Conservation (phyloP, 1,284 basidiomycete species). For the Inonotus obliquus region DNA sequence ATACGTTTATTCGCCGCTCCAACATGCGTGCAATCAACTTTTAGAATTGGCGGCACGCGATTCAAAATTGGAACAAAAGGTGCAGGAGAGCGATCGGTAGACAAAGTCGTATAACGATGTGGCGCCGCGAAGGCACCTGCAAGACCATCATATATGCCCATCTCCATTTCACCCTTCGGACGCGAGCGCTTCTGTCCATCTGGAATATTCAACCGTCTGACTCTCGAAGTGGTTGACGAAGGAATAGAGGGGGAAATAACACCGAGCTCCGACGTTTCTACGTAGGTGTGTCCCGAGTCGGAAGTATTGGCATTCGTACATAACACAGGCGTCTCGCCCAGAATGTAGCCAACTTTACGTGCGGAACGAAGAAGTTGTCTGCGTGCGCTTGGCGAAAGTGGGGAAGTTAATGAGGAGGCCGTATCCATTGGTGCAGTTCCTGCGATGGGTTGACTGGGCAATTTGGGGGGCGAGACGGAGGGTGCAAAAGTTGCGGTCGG, state of each 20-base stretch:
- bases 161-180: background rate
- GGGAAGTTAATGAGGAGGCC: slow-evolving; percentile 29
- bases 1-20: background rate
- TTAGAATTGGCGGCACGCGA: slow-evolving; percentile 12
- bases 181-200: background rate
- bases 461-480: background rate
- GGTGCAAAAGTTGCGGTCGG: background rate
- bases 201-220: background rate
- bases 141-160: background rate
- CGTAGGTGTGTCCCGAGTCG: background rate
- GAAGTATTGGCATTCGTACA: slow-evolving; percentile 17
- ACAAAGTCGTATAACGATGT: background rate
- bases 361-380: slow-evolving; percentile 38
- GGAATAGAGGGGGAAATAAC: background rate
- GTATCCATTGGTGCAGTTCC: background rate
- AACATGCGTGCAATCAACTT: slow-evolving; percentile 10
- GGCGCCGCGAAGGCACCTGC: background rate
- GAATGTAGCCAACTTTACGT: slow-evolving; percentile 39
- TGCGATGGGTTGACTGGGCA: background rate
- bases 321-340: slow-evolving; percentile 33
- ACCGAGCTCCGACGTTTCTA: background rate
- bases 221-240: background rate
- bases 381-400: slow-evolving; percentile 33
- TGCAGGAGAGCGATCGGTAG: background rate
- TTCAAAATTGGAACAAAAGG: background rate